Conservation (phyloP, 176 grass and related monocot species). For the Carex scoparia region DNA sequence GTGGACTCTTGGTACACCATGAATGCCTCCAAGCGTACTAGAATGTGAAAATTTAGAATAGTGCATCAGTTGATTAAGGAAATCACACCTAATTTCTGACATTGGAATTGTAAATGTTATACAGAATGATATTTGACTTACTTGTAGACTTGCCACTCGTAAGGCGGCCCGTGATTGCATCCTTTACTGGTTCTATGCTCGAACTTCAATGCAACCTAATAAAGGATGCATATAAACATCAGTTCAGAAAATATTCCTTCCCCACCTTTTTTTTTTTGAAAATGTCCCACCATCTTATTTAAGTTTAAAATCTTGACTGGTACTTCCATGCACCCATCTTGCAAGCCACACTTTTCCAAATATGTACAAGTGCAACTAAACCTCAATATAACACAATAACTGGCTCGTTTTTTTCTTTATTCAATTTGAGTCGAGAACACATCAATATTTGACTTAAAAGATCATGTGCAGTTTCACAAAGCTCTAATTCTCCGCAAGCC, state of each 20-base stretch:
- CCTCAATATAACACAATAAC: background rate
- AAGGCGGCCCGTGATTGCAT: constrained; percentile 80
- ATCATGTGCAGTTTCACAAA: background rate
- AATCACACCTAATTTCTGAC: constrained; percentile 14
- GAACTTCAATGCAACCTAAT: constrained; percentile 90
- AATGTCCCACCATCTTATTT: background rate
- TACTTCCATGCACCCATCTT: background rate
- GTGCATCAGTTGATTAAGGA: background rate
- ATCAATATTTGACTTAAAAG: background rate
- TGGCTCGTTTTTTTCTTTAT: background rate
- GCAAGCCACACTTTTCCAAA: background rate
- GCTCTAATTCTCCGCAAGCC: background rate
- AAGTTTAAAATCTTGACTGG: background rate
- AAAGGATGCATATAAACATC: constrained; percentile 9
- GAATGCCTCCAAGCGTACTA: constrained; percentile 68
- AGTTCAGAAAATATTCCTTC: background rate
- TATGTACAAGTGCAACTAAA: constrained; percentile 1
- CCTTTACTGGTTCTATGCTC: constrained; percentile 96
- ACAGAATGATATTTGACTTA: constrained; percentile 43
- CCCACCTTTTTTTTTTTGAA: background rate
- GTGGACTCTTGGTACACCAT: constrained; percentile 89
- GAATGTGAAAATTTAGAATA: constrained; percentile 24
- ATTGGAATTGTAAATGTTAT: constrained; percentile 7
- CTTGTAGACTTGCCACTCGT: constrained; percentile 94
- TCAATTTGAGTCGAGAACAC: background rate